Conservation (phyloP, 768 basidiomycete genomes). For the Vararia minispora region DNA sequence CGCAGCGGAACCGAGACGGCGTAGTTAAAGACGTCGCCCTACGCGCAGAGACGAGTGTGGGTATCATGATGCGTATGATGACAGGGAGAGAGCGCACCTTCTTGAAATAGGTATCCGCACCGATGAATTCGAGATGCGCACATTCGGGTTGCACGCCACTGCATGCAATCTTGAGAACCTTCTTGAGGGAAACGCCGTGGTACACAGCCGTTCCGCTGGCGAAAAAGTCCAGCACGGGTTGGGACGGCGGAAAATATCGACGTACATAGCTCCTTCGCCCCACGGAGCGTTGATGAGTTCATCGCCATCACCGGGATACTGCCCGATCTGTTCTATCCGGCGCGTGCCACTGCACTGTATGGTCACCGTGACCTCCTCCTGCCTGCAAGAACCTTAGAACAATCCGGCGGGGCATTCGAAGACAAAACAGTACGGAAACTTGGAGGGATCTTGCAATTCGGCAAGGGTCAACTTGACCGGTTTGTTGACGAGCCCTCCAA, state of each 20-base stretch:
- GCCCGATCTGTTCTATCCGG: slow-evolving; percentile 38
- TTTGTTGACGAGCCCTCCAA: slow-evolving; percentile 39
- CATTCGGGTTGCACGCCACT: slow-evolving; percentile 37
- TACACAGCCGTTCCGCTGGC: slow-evolving; percentile 39
- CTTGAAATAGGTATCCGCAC: slow-evolving; percentile 50
- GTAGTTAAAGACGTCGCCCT: slow-evolving; percentile 28
- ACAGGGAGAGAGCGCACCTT: slow-evolving; percentile 11
- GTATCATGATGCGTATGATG: not conserved
- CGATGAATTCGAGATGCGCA: slow-evolving; percentile 43
- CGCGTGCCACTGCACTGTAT: slow-evolving; percentile 44
- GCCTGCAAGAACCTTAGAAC: slow-evolving; percentile 20
- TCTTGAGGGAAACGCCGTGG: slow-evolving; percentile 41
- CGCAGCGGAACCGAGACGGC: slow-evolving; percentile 40
- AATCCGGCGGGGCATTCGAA: not conserved
- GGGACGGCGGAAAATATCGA: slow-evolving; percentile 3
- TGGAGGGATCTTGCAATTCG: slow-evolving; percentile 34
- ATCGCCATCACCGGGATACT: slow-evolving; percentile 45
- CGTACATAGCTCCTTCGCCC: slow-evolving; percentile 40
- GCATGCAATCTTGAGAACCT: slow-evolving; percentile 40
- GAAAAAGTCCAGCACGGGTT: not conserved
- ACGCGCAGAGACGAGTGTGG: slow-evolving; percentile 15
- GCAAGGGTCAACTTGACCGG: slow-evolving; percentile 32
- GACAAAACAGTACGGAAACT: slow-evolving; percentile 30
- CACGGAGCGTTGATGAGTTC: slow-evolving; percentile 42
- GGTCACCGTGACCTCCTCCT: slow-evolving; percentile 39